Evolutionary conservation across 805 yeast species (phyloP).

Genomic region (Metschnikowia similis): DNA sequence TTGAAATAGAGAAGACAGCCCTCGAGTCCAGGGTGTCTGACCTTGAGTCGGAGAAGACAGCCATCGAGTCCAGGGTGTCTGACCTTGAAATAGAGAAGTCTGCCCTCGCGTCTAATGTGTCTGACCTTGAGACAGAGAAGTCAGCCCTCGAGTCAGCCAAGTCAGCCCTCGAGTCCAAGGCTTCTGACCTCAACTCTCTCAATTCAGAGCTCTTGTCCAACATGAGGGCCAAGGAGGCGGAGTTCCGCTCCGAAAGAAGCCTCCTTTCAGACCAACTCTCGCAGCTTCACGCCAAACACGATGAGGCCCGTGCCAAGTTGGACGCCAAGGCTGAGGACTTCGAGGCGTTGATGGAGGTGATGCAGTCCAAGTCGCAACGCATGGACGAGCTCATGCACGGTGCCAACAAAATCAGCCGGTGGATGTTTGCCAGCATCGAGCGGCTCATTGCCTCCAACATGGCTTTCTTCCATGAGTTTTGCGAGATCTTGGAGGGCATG

Average conservation of each 20-base stretch:
- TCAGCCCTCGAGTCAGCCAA: not conserved
- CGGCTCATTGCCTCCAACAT: constrained; percentile 23
- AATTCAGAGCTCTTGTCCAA: constrained; percentile 65
- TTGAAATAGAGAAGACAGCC: too few relatives aligned
- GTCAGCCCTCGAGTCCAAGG: constrained; percentile 13
- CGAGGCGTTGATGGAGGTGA: constrained; percentile 40
- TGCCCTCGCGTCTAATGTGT: not conserved
- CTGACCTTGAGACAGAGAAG: not conserved
- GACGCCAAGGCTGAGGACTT: constrained; percentile 44
- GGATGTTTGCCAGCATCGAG: constrained; percentile 19
- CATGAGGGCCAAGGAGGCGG: constrained; percentile 61
- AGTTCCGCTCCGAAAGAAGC: constrained; percentile 51
- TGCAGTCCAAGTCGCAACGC: constrained; percentile 23
- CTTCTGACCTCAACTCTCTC: constrained; percentile 28
- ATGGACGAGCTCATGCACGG: constrained; percentile 16
- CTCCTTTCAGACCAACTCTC: constrained; percentile 51
- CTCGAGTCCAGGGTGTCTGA: not conserved
- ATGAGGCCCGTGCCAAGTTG: constrained; percentile 36
- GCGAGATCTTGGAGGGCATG: constrained; percentile 65
- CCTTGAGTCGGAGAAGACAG: not conserved
- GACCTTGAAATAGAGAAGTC: too few relatives aligned
- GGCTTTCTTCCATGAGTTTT: constrained; percentile 40
- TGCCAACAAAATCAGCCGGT: not conserved
- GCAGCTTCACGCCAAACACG: constrained; percentile 46
- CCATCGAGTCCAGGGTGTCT: not conserved